Conservation (phyloP, 129 eudicot species). For the Helichrysum umbraculigerum region DNA sequence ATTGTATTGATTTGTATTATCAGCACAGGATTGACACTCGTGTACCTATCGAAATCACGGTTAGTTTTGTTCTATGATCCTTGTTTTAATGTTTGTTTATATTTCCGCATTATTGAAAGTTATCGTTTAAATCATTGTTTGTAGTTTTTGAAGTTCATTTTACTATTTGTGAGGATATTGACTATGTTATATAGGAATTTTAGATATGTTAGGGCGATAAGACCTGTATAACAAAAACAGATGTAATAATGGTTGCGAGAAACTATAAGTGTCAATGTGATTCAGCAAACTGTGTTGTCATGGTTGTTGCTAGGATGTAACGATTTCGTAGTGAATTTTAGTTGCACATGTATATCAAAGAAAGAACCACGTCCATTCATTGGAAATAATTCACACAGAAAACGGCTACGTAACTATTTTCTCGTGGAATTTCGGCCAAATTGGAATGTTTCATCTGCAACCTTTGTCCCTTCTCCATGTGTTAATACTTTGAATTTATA, state of each 20-base stretch:
- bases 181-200: not conserved
- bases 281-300: not conserved
- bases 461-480: no score
- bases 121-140: not conserved
- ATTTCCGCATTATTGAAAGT: not conserved
- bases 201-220: not conserved
- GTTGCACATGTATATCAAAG: not conserved
- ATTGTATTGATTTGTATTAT: conserved; percentile 54
- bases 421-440: no score
- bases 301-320: not conserved
- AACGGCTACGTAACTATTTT: not conserved
- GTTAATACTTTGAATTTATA: no score
- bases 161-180: not conserved
- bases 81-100: not conserved
- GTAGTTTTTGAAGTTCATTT: not conserved
- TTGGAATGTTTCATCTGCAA: no score
- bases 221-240: not conserved
- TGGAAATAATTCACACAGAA: not conserved
- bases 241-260: not conserved
- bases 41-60: conserved; percentile 61
- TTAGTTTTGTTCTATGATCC: conserved; percentile 9
- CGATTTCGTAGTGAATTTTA: not conserved
- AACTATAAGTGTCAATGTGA: not conserved
- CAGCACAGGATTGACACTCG: conserved; percentile 51
- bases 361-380: not conserved